Conservation (phyloP, 306 rosid genomes). For the Fagus crenata region DNA sequence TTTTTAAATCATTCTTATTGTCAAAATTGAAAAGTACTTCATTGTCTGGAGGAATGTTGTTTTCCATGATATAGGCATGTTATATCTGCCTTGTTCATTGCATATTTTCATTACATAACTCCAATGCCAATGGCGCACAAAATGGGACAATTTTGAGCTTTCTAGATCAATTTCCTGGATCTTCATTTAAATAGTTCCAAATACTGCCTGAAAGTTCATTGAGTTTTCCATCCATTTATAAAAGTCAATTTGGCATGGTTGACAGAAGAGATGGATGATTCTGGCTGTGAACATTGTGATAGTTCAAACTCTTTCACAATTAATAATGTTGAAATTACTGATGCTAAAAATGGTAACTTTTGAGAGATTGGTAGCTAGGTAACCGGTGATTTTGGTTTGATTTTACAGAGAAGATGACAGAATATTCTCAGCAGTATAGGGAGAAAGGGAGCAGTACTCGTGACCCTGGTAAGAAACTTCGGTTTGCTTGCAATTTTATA, state of each 20-base stretch:
- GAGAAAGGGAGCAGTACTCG: conserved; percentile 61
- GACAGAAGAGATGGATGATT: conserved; percentile 22
- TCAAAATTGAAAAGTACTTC: not conserved
- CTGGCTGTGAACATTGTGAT: conserved; percentile 7
- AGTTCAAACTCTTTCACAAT: conserved; percentile 14
- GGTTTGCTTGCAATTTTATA: conserved; percentile 23
- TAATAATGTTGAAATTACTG: conserved; percentile 15
- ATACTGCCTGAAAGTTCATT: not conserved
- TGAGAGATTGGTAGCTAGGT: conserved; percentile 14
- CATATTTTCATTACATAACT: conserved; percentile 9
- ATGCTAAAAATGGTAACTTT: conserved; percentile 8
- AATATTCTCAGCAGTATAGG: conserved; percentile 61
- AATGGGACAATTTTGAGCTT: not conserved
- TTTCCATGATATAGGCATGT: not conserved
- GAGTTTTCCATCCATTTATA: conserved; percentile 4
- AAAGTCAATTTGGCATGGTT: conserved; percentile 10
- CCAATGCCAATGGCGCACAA: conserved; percentile 12
- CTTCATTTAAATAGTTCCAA: not conserved
- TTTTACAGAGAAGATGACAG: conserved; percentile 69
- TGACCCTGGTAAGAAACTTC: conserved; percentile 57
- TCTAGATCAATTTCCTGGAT: not conserved
- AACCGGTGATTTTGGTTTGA: conserved; percentile 27
- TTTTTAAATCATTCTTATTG: not conserved
- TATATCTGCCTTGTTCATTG: conserved; percentile 5
- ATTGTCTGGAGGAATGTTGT: conserved; percentile 12